Evolutionary conservation across 805 yeast species (phyloP).

Genomic region (Danielozyma ontarioensis): DNA sequence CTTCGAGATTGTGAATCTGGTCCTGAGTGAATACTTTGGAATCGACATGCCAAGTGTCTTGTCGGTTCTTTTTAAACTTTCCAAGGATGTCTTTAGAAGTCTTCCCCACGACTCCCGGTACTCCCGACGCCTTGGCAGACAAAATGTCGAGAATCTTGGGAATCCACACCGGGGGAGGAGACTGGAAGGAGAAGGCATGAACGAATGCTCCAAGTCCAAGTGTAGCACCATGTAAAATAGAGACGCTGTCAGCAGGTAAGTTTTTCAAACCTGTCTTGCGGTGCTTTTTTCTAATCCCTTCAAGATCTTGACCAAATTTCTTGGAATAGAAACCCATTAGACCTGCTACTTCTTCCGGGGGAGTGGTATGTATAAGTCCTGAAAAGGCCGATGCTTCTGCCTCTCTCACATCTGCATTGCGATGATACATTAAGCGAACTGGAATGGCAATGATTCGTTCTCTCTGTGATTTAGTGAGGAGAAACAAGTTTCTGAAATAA

Average conservation of each 20-base stretch:
- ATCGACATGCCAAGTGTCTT: constrained; percentile 96
- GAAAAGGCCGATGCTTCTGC: constrained; percentile 71
- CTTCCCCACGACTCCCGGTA: constrained; percentile 74
- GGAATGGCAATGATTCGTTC: constrained; percentile 46
- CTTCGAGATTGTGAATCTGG: constrained; percentile 87
- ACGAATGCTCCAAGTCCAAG: constrained; percentile 85
- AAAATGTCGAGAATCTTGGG: constrained; percentile 66
- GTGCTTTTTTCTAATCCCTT: constrained; percentile 40
- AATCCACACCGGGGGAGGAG: constrained; percentile 91
- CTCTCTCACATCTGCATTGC: constrained; percentile 70
- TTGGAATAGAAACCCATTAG: constrained; percentile 36
- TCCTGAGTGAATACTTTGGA: constrained; percentile 65
- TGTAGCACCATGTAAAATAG: constrained; percentile 74
- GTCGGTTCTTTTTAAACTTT: constrained; percentile 84
- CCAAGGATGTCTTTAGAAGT: constrained; percentile 79
- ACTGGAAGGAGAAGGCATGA: constrained; percentile 81
- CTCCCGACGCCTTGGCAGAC: constrained; percentile 65
- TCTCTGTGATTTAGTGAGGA: constrained; percentile 45
- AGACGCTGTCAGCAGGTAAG: constrained; percentile 35
- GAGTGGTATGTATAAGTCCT: constrained; percentile 66
- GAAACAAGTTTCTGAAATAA: constrained; percentile 62
- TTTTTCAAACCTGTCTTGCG: constrained; percentile 31
- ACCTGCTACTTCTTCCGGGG: constrained; percentile 41
- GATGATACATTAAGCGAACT: constrained; percentile 49
- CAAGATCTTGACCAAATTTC: constrained; percentile 23